phyloP scores from a whole-genome alignment of 1,284 basidiomycete species.

The Cryptococcus sp. region DNA sequence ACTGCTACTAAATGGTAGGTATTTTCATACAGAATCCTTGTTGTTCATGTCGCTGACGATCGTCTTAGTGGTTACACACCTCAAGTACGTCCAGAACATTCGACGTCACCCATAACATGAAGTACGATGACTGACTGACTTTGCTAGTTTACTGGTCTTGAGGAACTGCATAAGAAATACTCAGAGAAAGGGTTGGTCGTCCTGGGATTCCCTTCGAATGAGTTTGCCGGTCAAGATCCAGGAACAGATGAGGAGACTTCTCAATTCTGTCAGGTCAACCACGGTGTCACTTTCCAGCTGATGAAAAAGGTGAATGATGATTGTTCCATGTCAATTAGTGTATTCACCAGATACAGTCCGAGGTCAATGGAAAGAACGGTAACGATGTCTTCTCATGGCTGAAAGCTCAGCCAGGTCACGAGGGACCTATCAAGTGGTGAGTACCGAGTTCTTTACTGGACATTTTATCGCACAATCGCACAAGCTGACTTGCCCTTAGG shows the following conservation, averaged over 20 bases:
- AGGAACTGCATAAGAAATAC: constrained; percentile 52
- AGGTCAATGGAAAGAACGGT: constrained; percentile 75
- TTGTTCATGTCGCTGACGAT: constrained; percentile 4
- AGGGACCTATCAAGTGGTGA: constrained; percentile 40
- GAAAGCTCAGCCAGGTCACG: constrained; percentile 54
- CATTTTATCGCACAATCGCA: background rate
- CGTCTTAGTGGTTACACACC: constrained; percentile 39
- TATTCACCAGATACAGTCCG: constrained; percentile 50
- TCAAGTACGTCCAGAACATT: constrained; percentile 21
- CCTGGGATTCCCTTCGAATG: constrained; percentile 52
- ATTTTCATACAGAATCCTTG: background rate
- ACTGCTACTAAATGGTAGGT: constrained; percentile 52
- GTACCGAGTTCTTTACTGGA: constrained; percentile 5
- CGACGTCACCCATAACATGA: background rate
- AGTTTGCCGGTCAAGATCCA: constrained; percentile 63
- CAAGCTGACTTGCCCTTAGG: constrained; percentile 10
- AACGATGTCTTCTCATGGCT: constrained; percentile 83
- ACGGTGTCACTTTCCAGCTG: constrained; percentile 37
- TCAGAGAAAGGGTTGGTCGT: constrained; percentile 50
- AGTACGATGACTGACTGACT: background rate
- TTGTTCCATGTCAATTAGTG: no score
- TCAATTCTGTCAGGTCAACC: constrained; percentile 43
- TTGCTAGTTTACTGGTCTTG: constrained; percentile 50
- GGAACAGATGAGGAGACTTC: constrained; percentile 63
- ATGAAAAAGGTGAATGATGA: constrained; percentile 59